These are phyloP conservation scores for Termitomyces sp. DNA, from an alignment of 768 basidiomycete genomes.

Conservation along the genomic window DNA sequence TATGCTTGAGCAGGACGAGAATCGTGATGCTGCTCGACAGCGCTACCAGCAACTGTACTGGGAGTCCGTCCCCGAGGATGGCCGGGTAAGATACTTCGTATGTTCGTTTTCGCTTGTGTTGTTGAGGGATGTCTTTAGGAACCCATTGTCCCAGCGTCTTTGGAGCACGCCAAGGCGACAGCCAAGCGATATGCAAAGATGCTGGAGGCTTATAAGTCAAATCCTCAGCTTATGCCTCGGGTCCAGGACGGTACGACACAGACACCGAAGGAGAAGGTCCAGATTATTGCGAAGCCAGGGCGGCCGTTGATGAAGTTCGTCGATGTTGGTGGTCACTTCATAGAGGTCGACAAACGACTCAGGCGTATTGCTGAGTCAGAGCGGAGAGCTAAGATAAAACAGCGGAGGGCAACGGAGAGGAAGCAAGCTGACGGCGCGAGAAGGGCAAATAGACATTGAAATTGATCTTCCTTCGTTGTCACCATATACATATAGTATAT, in stretches of 20 bases:
- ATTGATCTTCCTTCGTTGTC: not conserved
- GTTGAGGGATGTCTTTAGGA: slow-evolving; percentile 34
- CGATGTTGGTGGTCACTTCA: slow-evolving; percentile 69
- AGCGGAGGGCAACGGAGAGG: slow-evolving; percentile 20
- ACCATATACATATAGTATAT: not conserved
- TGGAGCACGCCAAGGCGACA: slow-evolving; percentile 41
- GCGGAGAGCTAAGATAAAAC: slow-evolving; percentile 33
- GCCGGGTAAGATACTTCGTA: slow-evolving; percentile 38
- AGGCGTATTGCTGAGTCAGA: slow-evolving; percentile 44
- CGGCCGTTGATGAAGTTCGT: slow-evolving; percentile 60
- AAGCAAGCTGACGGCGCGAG: not conserved
- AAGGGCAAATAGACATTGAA: not conserved
- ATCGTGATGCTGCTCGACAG: slow-evolving; percentile 49
- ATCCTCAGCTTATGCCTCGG: slow-evolving; percentile 32
- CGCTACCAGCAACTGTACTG: slow-evolving; percentile 72
- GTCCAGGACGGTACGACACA: slow-evolving; percentile 31
- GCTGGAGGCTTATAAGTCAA: slow-evolving; percentile 30
- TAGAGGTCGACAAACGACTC: slow-evolving; percentile 49
- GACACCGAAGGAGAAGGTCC: slow-evolving; percentile 28
- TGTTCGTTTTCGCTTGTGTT: not conserved
- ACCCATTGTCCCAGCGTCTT: slow-evolving; percentile 50
- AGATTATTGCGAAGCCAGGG: slow-evolving; percentile 33
- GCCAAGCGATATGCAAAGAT: slow-evolving; percentile 29
- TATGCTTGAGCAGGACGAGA: slow-evolving; percentile 48
- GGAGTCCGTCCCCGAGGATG: slow-evolving; percentile 70